Evolutionary conservation across 768 basidiomycete genomes (phyloP), one percentile per base, ranked within the genome.

Genomic region (Mycena chlorophos): DNA sequence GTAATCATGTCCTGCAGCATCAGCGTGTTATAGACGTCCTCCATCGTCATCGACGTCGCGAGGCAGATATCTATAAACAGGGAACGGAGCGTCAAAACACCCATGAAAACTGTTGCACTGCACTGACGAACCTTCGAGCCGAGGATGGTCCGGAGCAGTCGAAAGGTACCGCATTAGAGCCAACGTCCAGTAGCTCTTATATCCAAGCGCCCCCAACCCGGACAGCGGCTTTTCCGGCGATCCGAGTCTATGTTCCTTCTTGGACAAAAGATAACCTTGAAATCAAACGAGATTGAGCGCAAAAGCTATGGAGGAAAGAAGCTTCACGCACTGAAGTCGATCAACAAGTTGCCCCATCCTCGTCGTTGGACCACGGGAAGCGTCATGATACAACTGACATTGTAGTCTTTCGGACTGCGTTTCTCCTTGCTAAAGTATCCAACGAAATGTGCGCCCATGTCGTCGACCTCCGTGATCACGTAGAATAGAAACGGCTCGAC

Each of bases 341-440:
- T 98, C 64, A 99, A 80, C 52, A 93, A 80, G 71, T 94, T 93
- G 13, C 97, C 97, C 95, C 96, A 99, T 0, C 97, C 97, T 71
- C 89, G 87, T 60, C 96, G 77, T 72, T 98, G 96, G 60, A 94
- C 77, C 34, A 98, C 89, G 1, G 97, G 97, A 19, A 99, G 75
- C 17, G 97, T 98, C 95, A 99, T 98, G 68, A 99, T 99, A 77
- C 97, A 99, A 71, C 94, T 96, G 62, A 99, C 86, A 74, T 99
- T 99, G 71, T 94, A 94, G 66, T 94, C 91, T 73, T 94, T 94
- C 52, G 89, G 88, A 69, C 93, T 95, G 50, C 92, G 80, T 76
- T 99, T 99, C 80, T 99, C 97, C 72, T 99, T 99, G 74, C 89
- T 92, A 69, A 99, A 99, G 71, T 99, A 99, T 6, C 97, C 97